These are phyloP conservation scores for Galerina marginata DNA, from an alignment of 768 basidiomycete species.

Conservation along the genomic window DNA sequence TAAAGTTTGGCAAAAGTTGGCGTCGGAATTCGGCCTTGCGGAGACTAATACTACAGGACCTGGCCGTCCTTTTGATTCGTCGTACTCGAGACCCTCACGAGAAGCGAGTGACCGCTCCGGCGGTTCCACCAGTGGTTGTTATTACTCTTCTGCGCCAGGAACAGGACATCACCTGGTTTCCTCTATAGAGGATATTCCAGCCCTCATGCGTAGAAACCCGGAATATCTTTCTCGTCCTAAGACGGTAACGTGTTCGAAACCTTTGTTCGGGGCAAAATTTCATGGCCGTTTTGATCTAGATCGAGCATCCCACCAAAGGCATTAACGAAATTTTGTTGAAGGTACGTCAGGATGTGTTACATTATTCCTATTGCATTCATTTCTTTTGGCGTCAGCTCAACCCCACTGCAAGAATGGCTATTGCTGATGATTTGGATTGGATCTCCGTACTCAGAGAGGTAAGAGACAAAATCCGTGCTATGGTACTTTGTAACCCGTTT, in stretches of 20 bases:
- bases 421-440: slow-evolving; percentile 8
- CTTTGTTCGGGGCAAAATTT: neutral
- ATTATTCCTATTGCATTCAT: neutral
- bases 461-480: too few relatives aligned
- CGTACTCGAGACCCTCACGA: neutral
- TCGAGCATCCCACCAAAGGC: neutral
- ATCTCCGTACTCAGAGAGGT: neutral
- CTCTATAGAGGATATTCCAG: too few relatives aligned
- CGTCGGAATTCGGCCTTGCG: neutral
- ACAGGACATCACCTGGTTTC: too few relatives aligned
- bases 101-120: too few relatives aligned
- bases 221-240: neutral
- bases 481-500: too few relatives aligned
- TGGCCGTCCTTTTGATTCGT: neutral
- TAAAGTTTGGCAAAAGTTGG: neutral
- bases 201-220: too few relatives aligned
- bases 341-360: neutral
- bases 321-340: slow-evolving; percentile 6
- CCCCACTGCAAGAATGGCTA: slow-evolving; percentile 2
- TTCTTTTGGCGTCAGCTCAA: neutral
- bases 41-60: neutral
- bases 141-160: too few relatives aligned
- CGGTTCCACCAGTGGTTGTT: too few relatives aligned
- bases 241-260: neutral
- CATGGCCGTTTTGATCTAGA: neutral